Percentiles rank a stretch among this genome's conserved stretches.
Conservation (phyloP, 2,329 filamentous ascomycete genomes). For the Stagonosporopsis tanaceti region DNA sequence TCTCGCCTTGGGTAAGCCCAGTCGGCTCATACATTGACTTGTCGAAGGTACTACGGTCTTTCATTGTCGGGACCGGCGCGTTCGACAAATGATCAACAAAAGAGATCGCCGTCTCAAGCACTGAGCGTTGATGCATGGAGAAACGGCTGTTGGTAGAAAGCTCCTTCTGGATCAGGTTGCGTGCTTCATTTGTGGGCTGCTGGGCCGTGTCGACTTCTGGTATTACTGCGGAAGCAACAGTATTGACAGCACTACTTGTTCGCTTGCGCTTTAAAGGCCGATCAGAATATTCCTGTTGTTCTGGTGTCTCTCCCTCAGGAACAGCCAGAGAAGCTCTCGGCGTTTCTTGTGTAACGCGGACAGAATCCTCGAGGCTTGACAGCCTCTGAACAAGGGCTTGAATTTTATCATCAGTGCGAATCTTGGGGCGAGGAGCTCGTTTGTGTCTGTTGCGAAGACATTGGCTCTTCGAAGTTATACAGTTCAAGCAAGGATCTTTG, state of each 20-base stretch:
- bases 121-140: slow-evolving; percentile 37
- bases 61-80: slow-evolving; percentile 29
- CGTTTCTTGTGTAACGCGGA: slow-evolving; percentile 24
- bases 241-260: slow-evolving; percentile 26
- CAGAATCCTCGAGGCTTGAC: slow-evolving; percentile 37
- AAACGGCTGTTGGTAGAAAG: slow-evolving; percentile 38
- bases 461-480: slow-evolving; percentile 32
- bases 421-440: slow-evolving; percentile 34
- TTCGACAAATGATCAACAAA: slow-evolving; percentile 43
- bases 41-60: slow-evolving; percentile 36
- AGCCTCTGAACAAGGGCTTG: slow-evolving; percentile 40
- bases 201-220: slow-evolving; percentile 29
- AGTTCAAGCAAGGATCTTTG: slow-evolving; percentile 45
- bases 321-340: slow-evolving; percentile 3
- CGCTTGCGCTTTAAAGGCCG: slow-evolving; percentile 33
- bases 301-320: slow-evolving; percentile 7
- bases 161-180: slow-evolving; percentile 40
- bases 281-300: slow-evolving; percentile 18
- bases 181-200: slow-evolving; percentile 36
- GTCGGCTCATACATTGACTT: slow-evolving; percentile 35
- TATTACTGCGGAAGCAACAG: slow-evolving; percentile 15
- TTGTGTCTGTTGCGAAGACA: slow-evolving; percentile 46
- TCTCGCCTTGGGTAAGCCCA: slow-evolving; percentile 36
- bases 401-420: slow-evolving; percentile 43
- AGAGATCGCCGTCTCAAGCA: slow-evolving; percentile 41